A percentile compares a stretch with the other conserved stretches of the same genome.
These are phyloP conservation scores for Blastobotrys proliferans DNA, from an alignment of 1,139 yeast genomes.

Conservation along the genomic window DNA sequence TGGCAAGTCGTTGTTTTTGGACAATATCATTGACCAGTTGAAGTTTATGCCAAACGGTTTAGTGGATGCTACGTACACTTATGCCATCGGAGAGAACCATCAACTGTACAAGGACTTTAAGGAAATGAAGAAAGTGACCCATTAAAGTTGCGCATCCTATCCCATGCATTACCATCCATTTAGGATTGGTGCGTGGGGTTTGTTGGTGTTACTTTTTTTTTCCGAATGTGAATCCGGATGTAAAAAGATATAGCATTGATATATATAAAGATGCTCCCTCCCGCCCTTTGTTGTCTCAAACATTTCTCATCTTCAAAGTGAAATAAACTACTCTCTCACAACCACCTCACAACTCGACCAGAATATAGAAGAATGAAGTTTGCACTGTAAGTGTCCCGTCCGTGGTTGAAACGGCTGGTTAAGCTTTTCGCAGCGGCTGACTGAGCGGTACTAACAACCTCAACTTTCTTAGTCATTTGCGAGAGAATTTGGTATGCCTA, in stretches of 20 bases:
- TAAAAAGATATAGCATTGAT: too few species aligned
- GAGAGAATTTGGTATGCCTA: conserved; percentile 35
- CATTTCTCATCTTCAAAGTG: too few species aligned
- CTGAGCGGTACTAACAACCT: neutral
- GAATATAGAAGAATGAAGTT: conserved; percentile 29
- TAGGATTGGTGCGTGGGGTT: too few species aligned
- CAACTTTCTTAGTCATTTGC: conserved; percentile 26
- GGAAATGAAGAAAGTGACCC: too few species aligned
- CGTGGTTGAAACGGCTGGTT: too few species aligned
- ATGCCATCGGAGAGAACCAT: conserved; percentile 69
- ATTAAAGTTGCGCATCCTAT: too few species aligned
- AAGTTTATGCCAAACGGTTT: conserved; percentile 50
- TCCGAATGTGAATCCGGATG: too few species aligned
- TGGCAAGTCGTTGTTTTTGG: conserved; percentile 80
- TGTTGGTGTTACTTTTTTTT: too few species aligned
- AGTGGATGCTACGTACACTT: conserved; percentile 48
- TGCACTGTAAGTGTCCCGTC: conserved; percentile 30
- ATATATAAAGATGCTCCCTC: too few species aligned
- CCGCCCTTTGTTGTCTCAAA: too few species aligned
- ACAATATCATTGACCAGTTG: conserved; percentile 75
- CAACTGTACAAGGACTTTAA: conserved; percentile 52
- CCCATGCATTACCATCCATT: too few species aligned
- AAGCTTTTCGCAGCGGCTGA: too few species aligned
- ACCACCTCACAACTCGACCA: neutral
- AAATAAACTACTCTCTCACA: neutral